Evolutionary conservation across 441 rosid genomes (phyloP).

Genomic region (Adansonia rubrostipa): DNA sequence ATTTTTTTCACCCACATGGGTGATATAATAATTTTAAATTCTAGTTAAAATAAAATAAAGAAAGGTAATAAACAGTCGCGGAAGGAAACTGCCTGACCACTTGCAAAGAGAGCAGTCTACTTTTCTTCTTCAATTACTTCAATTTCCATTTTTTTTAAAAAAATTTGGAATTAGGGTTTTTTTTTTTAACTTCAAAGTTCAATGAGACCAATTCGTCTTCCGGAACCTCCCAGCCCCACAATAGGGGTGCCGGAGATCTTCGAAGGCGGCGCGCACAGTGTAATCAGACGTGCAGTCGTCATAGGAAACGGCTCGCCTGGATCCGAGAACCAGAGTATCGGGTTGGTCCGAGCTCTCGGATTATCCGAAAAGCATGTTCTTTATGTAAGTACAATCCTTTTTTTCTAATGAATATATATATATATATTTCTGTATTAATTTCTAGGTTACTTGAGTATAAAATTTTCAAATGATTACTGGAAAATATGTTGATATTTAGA

Average conservation of each 20-base stretch:
- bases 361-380: conserved; percentile 62
- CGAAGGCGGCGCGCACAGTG: conserved; percentile 67
- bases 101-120: no score
- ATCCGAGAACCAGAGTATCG: conserved; percentile 86
- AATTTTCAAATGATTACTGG: background rate
- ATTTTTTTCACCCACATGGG: no score
- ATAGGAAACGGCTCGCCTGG: conserved; percentile 86
- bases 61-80: no score
- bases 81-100: no score
- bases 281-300: conserved; percentile 84
- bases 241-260: conserved; percentile 88
- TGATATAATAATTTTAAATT: no score
- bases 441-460: background rate
- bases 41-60: no score
- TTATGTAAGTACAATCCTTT: conserved; percentile 56
- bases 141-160: background rate
- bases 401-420: background rate
- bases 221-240: conserved; percentile 72
- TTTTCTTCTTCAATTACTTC: background rate
- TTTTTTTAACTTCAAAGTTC: conserved; percentile 15
- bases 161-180: conserved; percentile 29
- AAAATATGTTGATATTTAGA: background rate
- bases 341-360: conserved; percentile 86
- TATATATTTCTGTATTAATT: background rate
- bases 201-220: conserved; percentile 41